Evolutionary conservation across 73 alveolate species (phyloP).

Genomic region (Stentor coeruleus): DNA sequence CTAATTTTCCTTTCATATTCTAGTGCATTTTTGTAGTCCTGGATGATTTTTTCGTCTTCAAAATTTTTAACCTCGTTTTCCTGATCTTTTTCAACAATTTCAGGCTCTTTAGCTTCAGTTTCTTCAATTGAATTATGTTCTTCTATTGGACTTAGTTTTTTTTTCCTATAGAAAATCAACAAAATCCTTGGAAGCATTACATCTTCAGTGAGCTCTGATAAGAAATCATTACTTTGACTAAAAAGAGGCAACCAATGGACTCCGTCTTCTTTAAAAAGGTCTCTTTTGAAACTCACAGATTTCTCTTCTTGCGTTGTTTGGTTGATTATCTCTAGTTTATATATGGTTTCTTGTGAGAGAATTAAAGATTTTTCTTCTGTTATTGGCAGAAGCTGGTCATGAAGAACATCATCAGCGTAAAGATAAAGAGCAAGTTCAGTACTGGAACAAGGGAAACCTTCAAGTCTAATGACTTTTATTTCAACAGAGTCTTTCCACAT

Average conservation of each 20-base stretch:
- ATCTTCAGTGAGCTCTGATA: not conserved
- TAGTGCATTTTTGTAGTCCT: not conserved
- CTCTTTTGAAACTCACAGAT: not conserved
- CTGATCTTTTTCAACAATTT: not conserved
- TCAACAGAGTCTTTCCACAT: constrained; percentile 1
- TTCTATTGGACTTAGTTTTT: not conserved
- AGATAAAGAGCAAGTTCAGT: not conserved
- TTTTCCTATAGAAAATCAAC: no score
- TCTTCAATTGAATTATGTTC: not conserved
- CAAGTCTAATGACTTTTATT: not conserved
- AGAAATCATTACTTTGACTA: not conserved
- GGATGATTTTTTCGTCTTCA: not conserved
- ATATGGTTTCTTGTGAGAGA: not conserved
- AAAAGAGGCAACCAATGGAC: not conserved
- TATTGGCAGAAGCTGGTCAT: constrained; percentile 3
- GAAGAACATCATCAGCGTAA: not conserved
- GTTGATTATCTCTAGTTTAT: not conserved
- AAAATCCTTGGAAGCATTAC: not conserved
- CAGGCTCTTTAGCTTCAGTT: not conserved
- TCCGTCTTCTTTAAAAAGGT: not conserved
- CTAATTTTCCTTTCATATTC: not conserved
- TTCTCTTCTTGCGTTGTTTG: not conserved
- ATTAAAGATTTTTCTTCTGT: not conserved
- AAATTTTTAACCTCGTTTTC: not conserved
- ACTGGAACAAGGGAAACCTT: constrained; percentile 7